Conservation (phyloP, 306 rosid genomes). For the Cucumis cinereus region DNA sequence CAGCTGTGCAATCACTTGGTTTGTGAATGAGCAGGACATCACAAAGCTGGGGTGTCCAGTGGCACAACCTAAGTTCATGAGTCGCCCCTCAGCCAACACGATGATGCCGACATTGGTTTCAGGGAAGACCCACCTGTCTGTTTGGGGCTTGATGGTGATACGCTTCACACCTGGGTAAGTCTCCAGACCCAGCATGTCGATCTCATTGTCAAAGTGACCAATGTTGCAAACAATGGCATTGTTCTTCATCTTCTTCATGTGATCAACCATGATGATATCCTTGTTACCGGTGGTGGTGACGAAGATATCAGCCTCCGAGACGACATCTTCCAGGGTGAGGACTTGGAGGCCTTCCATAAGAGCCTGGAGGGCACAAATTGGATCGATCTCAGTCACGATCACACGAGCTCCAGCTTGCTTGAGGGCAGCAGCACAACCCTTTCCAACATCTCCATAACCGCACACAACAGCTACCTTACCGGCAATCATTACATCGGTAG, state of each 20-base stretch:
- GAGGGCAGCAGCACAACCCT: conserved; percentile 70
- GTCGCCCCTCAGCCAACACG: conserved; percentile 86
- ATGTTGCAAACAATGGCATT: conserved; percentile 96
- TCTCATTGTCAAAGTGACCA: conserved; percentile 97
- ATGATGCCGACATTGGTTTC: conserved; percentile 59
- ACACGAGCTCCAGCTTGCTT: conserved; percentile 76
- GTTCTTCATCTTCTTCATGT: conserved; percentile 98
- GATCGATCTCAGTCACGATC: conserved; percentile 65
- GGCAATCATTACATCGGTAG: conserved; percentile 76
- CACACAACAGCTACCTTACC: conserved; percentile 52
- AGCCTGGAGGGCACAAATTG: conserved; percentile 77
- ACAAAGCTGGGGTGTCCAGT: conserved; percentile 99
- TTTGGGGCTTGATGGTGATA: conserved; percentile 87
- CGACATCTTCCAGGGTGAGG: conserved; percentile 34
- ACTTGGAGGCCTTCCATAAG: conserved; percentile 57
- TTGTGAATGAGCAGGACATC: conserved; percentile 98
- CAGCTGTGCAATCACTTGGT: conserved; percentile 94
- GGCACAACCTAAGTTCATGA: conserved; percentile 99
- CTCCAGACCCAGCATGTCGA: conserved; percentile 78
- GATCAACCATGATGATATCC: conserved; percentile 72
- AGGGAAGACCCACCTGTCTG: conserved; percentile 95
- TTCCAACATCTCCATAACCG: conserved; percentile 71
- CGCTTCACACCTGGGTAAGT: conserved; percentile 79
- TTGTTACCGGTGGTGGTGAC: conserved; percentile 98
- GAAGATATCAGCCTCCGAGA: conserved; percentile 70